A percentile compares a stretch with the other conserved stretches of the same genome.
Conservation (phyloP, 208 protist species). For the Willaertia magna region DNA sequence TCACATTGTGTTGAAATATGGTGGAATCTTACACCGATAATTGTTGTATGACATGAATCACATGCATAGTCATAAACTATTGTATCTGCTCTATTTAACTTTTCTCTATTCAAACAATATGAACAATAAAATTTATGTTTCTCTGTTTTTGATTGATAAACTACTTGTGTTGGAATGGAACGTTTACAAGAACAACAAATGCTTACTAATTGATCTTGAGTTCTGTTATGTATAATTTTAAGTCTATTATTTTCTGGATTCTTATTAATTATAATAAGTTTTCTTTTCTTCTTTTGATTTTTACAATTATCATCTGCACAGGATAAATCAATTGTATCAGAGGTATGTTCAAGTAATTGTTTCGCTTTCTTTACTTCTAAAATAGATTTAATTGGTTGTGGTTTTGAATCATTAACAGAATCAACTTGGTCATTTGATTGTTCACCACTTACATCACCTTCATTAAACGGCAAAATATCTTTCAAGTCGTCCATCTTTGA, state of each 20-base stretch:
- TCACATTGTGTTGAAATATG: not conserved
- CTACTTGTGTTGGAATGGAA: not conserved
- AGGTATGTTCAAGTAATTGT: not conserved
- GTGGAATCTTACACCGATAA: not conserved
- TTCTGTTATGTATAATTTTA: not conserved
- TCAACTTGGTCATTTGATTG: not conserved
- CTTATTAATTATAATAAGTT: not conserved
- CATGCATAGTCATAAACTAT: not conserved
- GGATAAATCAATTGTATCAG: not conserved
- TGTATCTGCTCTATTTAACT: not conserved
- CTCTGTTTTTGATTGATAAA: not conserved
- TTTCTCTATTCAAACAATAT: not conserved
- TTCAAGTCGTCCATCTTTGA: not conserved
- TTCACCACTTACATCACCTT: not conserved
- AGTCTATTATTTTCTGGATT: not conserved
- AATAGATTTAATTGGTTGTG: not conserved
- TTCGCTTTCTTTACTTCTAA: not conserved
- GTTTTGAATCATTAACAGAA: not conserved
- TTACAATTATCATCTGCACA: not conserved
- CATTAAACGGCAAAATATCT: not conserved
- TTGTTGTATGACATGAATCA: not conserved
- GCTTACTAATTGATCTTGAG: not conserved
- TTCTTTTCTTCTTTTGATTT: not conserved
- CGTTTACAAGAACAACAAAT: not conserved
- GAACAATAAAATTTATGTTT: not conserved